Base-by-base conservation (phyloP, 805 yeast genomes). In the Yarrowia deformans region DNA sequence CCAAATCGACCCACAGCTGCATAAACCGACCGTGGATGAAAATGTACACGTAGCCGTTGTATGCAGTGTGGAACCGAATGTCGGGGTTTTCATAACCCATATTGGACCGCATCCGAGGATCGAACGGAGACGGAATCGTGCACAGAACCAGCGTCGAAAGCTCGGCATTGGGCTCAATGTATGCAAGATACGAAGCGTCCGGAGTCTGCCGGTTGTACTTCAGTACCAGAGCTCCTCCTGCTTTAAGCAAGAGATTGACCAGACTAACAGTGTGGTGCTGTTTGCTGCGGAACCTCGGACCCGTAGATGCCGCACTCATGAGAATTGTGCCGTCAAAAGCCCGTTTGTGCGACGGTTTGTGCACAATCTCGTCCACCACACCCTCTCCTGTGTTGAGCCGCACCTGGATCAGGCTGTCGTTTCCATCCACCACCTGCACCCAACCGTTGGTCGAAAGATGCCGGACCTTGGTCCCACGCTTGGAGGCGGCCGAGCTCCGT, bases 21-120 rank as follows among this genome's bases (percentile, higher is more conserved):
- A 49, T 8, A n/a, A 49, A 49, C 13, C 55, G 55, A 2, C 55
- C 55, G 23, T 49, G 55, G 23, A 49, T 49, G 55, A 49, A 49
- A 5, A 49, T 2, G 39, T 32, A 34, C 19, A 49, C 7, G 34
- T 16, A 49, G 2, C 39, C 55, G 54, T 32, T 48, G 54, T 48
- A 48, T 8, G n/a, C 54, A 16, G 37, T 29, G 37, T 29, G 29
- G 8, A 48, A 48, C 0, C 23, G 34, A 6, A 16, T 29, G 18
- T 48, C 37, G 14, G 37, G 37, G 4, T 14, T 6, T 12, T 48
- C 16, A 16, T 29, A 48, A 10, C 54, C 50, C 34, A 48, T 12
- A 16, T 13, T 29, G 5, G 18, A 8, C 3, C 7, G 37, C 37
- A 29, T 29, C 8, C 54, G 34, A 14, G 37, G 35, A 23, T 48